phyloP scores from a whole-genome alignment of 1,284 basidiomycete species.

The Mixia osmundae region DNA sequence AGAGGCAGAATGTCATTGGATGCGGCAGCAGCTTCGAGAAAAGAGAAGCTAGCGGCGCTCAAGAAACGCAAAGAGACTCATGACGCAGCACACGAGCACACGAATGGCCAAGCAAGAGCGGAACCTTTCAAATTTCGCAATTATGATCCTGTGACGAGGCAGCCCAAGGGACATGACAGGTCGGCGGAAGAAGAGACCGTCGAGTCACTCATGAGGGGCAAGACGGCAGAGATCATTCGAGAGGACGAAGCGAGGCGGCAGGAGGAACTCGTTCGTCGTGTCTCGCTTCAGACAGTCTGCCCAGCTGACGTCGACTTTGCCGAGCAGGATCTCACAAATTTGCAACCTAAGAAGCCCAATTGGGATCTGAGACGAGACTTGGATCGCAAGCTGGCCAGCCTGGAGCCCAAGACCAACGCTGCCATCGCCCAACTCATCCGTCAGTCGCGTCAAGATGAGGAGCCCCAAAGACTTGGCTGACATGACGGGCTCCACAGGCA shows the following conservation, averaged over 20 bases:
- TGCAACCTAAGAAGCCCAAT: slow-evolving; percentile 83
- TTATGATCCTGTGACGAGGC: slow-evolving; percentile 20
- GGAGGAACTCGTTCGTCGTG: slow-evolving; percentile 55
- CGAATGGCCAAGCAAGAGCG: slow-evolving; percentile 1
- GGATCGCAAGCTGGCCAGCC: slow-evolving; percentile 60
- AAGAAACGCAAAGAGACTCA: slow-evolving; percentile 8
- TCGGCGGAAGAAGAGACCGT: slow-evolving; percentile 53
- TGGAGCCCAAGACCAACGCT: slow-evolving; percentile 77
- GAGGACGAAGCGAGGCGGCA: slow-evolving; percentile 62
- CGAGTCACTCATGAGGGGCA: slow-evolving; percentile 56
- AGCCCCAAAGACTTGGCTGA: neutral
- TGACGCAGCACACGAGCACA: neutral
- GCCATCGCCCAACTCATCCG: slow-evolving; percentile 79
- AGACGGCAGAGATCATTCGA: slow-evolving; percentile 57
- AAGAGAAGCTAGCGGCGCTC: slow-evolving; percentile 8
- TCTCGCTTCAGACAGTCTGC: neutral
- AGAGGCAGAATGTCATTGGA: slow-evolving; percentile 6
- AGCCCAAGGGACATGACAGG: slow-evolving; percentile 24
- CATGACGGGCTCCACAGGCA: slow-evolving; percentile 1
- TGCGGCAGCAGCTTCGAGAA: slow-evolving; percentile 7
- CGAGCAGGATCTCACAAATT: slow-evolving; percentile 71
- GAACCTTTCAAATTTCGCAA: slow-evolving; percentile 17
- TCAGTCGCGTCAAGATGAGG: slow-evolving; percentile 25
- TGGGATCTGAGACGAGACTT: slow-evolving; percentile 94
- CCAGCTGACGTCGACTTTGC: neutral